Percentiles rank a stretch among this genome's conserved stretches.
Conservation (phyloP, 441 rosid species). For the Macaranga tanarius region DNA sequence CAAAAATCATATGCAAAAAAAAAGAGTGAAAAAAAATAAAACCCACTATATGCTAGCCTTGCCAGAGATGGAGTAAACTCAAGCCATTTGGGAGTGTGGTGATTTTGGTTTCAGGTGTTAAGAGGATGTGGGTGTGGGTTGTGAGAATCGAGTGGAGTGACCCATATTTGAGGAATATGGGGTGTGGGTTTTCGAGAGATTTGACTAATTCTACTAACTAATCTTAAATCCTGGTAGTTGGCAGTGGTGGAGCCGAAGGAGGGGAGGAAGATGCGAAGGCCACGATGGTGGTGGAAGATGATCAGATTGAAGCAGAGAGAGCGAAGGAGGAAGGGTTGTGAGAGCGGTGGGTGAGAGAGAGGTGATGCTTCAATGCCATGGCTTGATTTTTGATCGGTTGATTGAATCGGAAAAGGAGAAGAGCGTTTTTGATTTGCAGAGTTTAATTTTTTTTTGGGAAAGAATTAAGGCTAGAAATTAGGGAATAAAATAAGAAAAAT, state of each 20-base stretch:
- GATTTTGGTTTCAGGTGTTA: constrained; percentile 81
- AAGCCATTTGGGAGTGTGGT: constrained; percentile 89
- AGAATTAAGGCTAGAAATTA: too few relatives aligned
- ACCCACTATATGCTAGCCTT: too few relatives aligned
- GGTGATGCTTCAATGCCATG: constrained; percentile 15
- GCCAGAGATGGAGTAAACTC: too few relatives aligned
- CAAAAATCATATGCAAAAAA: too few relatives aligned
- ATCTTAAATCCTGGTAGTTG: constrained; percentile 72
- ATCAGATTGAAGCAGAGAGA: constrained; percentile 43
- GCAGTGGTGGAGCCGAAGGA: constrained; percentile 50
- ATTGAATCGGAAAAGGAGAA: too few relatives aligned
- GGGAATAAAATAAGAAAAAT: too few relatives aligned
- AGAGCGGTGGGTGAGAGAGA: constrained; percentile 61
- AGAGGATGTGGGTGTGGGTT: constrained; percentile 71
- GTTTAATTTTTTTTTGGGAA: too few relatives aligned
- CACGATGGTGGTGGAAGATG: constrained; percentile 42
- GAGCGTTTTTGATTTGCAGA: too few relatives aligned
- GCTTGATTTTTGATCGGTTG: too few relatives aligned
- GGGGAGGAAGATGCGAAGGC: constrained; percentile 35
- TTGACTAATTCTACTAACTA: constrained; percentile 62
- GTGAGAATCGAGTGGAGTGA: constrained; percentile 67
- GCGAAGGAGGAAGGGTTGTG: constrained; percentile 40
- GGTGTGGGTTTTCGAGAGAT: constrained; percentile 71
- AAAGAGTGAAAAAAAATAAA: too few relatives aligned
- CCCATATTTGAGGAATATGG: constrained; percentile 83